Conservation (phyloP, 768 basidiomycete genomes). For the Podaxis sp. region DNA sequence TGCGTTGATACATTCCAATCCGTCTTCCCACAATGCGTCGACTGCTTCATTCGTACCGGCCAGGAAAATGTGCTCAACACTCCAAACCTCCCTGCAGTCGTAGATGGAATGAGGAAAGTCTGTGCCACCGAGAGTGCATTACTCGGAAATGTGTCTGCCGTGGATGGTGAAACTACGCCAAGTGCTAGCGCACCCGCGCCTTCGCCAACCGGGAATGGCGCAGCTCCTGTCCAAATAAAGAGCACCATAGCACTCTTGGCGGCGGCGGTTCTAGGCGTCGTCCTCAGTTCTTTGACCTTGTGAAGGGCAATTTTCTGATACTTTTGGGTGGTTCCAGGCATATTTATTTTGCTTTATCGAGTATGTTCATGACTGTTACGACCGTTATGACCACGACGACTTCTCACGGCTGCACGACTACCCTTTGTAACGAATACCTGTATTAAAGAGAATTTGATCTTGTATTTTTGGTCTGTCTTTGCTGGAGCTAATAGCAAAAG, state of each 20-base stretch:
- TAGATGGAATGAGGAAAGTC: constrained; percentile 45
- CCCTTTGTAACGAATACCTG: background rate
- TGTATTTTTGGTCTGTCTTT: background rate
- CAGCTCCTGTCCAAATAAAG: background rate
- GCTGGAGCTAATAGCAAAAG: no score
- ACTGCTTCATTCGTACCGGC: constrained; percentile 59
- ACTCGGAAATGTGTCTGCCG: constrained; percentile 45
- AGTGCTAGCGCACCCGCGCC: background rate
- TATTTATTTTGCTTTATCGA: background rate
- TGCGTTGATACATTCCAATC: constrained; percentile 46
- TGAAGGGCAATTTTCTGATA: background rate
- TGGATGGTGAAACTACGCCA: constrained; percentile 26
- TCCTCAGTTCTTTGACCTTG: background rate
- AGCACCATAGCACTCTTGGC: background rate
- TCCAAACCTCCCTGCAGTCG: constrained; percentile 40
- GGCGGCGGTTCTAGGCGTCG: background rate
- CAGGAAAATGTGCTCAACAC: constrained; percentile 49
- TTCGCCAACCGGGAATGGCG: background rate
- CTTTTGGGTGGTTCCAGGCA: background rate
- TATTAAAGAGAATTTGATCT: background rate
- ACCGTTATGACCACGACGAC: background rate
- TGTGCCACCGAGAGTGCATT: constrained; percentile 50
- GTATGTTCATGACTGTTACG: background rate
- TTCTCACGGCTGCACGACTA: background rate
- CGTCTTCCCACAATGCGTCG: constrained; percentile 60